These are phyloP conservation scores for Aspergillus jensenii DNA, from an alignment of 2,329 filamentous ascomycete species.

Conservation along the genomic window DNA sequence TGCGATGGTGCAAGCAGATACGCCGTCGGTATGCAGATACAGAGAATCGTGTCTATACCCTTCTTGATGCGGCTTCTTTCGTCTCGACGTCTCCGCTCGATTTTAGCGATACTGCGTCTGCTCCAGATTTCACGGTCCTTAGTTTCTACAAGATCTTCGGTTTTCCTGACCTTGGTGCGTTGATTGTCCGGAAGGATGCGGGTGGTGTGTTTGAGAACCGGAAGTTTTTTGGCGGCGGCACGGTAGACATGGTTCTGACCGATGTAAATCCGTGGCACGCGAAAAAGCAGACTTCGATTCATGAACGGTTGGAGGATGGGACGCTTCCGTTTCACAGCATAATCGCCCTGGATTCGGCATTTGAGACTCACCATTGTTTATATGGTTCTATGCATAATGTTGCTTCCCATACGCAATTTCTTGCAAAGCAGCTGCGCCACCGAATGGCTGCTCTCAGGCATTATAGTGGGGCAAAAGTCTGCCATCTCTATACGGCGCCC, in stretches of 20 bases:
- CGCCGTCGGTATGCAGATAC: conserved; percentile 33
- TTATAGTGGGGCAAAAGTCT: conserved; percentile 65
- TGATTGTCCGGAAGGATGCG: conserved; percentile 75
- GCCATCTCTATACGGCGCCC: conserved; percentile 60
- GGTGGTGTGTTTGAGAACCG: conserved; percentile 63
- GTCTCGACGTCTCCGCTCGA: conserved; percentile 76
- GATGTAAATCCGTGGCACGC: conserved; percentile 81
- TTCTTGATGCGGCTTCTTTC: conserved; percentile 82
- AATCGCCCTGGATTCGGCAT: conserved; percentile 72
- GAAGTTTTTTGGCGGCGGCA: conserved; percentile 90
- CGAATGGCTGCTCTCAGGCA: conserved; percentile 65
- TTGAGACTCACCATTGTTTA: conserved; percentile 66
- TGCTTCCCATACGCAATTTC: conserved; percentile 67
- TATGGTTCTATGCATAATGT: conserved; percentile 71
- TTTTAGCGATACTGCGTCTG: conserved; percentile 58
- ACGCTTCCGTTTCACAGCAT: conserved; percentile 90
- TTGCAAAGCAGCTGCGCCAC: conserved; percentile 60
- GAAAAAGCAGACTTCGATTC: conserved; percentile 68
- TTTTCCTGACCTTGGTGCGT: conserved; percentile 83
- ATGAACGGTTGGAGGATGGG: conserved; percentile 85
- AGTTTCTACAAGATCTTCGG: conserved; percentile 99
- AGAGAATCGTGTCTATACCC: conserved; percentile 56
- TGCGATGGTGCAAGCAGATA: conserved; percentile 63
- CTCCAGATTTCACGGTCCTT: conserved; percentile 81
- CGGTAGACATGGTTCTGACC: conserved; percentile 83